phyloP scores from a whole-genome alignment of 805 yeast genomes.

The Sugiyamaella valdiviana region DNA sequence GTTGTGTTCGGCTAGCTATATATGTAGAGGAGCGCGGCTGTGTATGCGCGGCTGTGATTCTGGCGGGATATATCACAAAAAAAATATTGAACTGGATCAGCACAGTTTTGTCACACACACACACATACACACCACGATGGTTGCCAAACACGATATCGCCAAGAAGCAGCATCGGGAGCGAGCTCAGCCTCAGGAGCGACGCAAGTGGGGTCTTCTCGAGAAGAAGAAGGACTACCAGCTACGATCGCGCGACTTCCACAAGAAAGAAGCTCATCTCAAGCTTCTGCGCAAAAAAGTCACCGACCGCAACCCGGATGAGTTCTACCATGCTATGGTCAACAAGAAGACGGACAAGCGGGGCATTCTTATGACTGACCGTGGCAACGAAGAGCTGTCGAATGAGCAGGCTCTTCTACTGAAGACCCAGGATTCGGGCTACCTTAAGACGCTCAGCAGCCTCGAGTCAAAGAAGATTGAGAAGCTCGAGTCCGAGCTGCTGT shows the following conservation, averaged over 20 bases:
- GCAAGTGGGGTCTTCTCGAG: conserved; percentile 78
- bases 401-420: conserved; percentile 80
- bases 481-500: conserved; percentile 34
- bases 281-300: conserved; percentile 66
- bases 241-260: conserved; percentile 59
- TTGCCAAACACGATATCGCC: conserved; percentile 66
- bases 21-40: too few relatives aligned
- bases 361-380: conserved; percentile 55
- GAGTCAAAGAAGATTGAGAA: conserved; percentile 62
- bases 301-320: conserved; percentile 86
- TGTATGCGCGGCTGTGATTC: too few relatives aligned
- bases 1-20: too few relatives aligned
- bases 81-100: too few relatives aligned
- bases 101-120: background rate
- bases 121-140: conserved; percentile 1
- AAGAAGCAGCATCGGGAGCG: conserved; percentile 96
- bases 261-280: conserved; percentile 56
- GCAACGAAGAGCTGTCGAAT: conserved; percentile 44
- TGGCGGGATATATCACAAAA: too few relatives aligned
- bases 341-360: conserved; percentile 66
- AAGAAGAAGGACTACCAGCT: conserved; percentile 81
- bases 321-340: conserved; percentile 86
- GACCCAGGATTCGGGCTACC: conserved; percentile 85
- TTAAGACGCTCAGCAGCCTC: conserved; percentile 65
- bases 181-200: conserved; percentile 72